Evolutionary conservation across 2,329 filamentous ascomycete species (phyloP).

Genomic region (Tolypocladium sp.): DNA sequence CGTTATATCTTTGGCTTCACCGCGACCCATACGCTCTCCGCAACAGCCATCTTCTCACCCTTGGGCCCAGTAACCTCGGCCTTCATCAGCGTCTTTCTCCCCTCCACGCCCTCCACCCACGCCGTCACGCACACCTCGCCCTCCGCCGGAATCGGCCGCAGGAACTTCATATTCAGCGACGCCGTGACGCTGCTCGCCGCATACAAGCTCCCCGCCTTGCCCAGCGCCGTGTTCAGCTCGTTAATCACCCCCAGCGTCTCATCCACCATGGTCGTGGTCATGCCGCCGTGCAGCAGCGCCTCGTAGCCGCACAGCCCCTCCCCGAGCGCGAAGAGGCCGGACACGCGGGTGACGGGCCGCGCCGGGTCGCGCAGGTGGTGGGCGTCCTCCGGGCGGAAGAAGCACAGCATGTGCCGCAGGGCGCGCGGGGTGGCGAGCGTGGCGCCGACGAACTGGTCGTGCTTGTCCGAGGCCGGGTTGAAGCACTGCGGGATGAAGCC

Average conservation of each 20-base stretch:
- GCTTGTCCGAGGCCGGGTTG: conserved; percentile 15
- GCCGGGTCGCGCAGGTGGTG: conserved; percentile 12
- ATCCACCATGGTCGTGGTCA: conserved; percentile 24
- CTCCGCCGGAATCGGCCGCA: conserved; percentile 20
- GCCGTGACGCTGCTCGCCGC: conserved; percentile 22
- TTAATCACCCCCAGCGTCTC: conserved; percentile 26
- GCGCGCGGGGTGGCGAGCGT: conserved; percentile 18
- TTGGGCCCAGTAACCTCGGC: conserved; percentile 19
- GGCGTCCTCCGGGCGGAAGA: conserved; percentile 19
- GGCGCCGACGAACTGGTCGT: conserved; percentile 25
- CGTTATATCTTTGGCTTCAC: conserved; percentile 18
- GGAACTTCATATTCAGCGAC: conserved; percentile 22
- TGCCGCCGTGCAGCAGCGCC: conserved; percentile 25
- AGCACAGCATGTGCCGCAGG: conserved; percentile 23
- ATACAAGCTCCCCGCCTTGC: conserved; percentile 18
- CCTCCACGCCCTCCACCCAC: conserved; percentile 20
- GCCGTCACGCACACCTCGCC: conserved; percentile 20
- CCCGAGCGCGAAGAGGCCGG: conserved; percentile 21
- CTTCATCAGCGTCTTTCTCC: conserved; percentile 21
- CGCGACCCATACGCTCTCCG: conserved; percentile 22
- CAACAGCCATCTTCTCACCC: conserved; percentile 19
- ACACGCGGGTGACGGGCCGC: conserved; percentile 17
- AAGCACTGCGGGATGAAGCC: conserved; percentile 23
- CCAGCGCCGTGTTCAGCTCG: conserved; percentile 24
- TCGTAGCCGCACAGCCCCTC: conserved; percentile 23